Conservation (phyloP, 768 basidiomycete genomes). For the Lactarius deliciosus region DNA sequence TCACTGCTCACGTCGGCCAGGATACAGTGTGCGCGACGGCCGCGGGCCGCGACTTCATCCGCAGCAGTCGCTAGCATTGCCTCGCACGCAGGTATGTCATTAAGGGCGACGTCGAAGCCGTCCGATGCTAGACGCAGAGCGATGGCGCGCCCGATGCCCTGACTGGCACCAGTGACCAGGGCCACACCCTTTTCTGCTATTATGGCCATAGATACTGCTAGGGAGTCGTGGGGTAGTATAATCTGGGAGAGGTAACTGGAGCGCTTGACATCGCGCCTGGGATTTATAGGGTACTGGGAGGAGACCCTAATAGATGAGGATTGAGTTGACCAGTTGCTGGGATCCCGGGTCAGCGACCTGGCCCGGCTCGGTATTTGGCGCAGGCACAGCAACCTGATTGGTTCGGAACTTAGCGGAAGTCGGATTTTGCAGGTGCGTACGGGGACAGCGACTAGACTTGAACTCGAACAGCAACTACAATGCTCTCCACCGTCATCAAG, state of each 20-base stretch:
- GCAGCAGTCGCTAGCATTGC: constrained; percentile 34
- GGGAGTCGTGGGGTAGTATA: neutral
- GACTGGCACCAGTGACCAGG: constrained; percentile 25
- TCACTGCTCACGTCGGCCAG: constrained; percentile 27
- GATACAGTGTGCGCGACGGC: constrained; percentile 30
- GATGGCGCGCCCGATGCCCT: constrained; percentile 35
- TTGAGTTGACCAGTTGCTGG: neutral
- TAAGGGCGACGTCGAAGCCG: constrained; percentile 37
- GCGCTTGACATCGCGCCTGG: neutral
- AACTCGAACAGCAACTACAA: constrained; percentile 30
- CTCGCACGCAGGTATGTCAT: constrained; percentile 35
- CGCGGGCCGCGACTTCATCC: constrained; percentile 27
- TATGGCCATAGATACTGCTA: neutral
- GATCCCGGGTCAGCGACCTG: neutral
- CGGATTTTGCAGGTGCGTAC: neutral
- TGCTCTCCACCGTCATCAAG: constrained; percentile 17
- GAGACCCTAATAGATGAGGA: neutral
- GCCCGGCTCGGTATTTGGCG: neutral
- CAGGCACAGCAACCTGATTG: neutral
- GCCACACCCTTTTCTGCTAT: neutral
- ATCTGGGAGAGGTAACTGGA: neutral
- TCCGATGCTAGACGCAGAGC: constrained; percentile 39
- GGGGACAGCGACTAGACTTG: neutral
- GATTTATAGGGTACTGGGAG: neutral
- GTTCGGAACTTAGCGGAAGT: neutral